Evolutionary conservation across 2,329 filamentous ascomycete species (phyloP).

Genomic region (Ophiostoma himal-ulmi): DNA sequence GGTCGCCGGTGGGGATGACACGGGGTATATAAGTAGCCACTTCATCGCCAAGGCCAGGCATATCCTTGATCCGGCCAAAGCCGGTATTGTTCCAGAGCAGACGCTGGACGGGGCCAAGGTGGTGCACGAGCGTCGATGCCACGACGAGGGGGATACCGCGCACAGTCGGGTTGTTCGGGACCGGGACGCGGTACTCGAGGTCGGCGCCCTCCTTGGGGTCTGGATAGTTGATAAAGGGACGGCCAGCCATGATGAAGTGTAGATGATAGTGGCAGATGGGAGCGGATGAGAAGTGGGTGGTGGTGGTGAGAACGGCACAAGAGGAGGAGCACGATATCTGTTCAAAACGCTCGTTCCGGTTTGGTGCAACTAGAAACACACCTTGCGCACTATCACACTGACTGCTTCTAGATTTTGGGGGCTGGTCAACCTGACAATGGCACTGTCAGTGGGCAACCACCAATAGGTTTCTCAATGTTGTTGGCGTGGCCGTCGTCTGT

Average conservation of each 20-base stretch:
- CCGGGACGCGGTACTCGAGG: constrained; percentile 31
- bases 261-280: neutral
- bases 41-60: constrained; percentile 42
- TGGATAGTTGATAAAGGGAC: constrained; percentile 41
- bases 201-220: constrained; percentile 36
- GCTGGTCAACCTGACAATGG: neutral
- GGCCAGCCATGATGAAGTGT: constrained; percentile 20
- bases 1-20: constrained; percentile 29
- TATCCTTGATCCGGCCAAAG: constrained; percentile 44
- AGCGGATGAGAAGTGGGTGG: neutral
- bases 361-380: neutral
- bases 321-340: neutral
- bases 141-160: constrained; percentile 59
- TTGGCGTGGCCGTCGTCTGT: neutral
- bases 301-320: neutral
- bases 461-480: neutral
- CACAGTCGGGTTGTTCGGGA: constrained; percentile 63
- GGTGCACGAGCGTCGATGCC: constrained; percentile 47
- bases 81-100: constrained; percentile 65
- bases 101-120: constrained; percentile 55
- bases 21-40: constrained; percentile 38
- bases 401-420: neutral
- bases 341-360: neutral
- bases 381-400: too few species aligned
- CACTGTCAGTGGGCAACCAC: neutral